Base-by-base conservation (phyloP, 2,329 filamentous ascomycete genomes). In the Penicillium sp. region DNA sequence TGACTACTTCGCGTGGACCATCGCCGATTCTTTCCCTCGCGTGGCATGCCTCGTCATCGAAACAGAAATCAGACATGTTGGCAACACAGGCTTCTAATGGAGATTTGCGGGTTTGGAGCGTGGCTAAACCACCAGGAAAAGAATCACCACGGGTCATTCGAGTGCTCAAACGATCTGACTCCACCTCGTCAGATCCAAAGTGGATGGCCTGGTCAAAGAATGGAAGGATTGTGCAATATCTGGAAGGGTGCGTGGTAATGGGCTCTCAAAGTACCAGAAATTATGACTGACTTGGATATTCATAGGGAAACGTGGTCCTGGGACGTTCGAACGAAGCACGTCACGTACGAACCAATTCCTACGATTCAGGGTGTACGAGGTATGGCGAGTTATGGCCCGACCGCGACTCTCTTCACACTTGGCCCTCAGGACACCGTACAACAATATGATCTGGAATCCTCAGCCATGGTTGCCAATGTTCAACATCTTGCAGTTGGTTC, bases 171-270 rank as follows among this genome's bases (percentile, higher is more conserved):
- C 85, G 90, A 68, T 87, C 87, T 7, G 92, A 96, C 61, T 87
- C 87, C 64, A 87, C 85, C 65, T 80, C 86, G 36, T 79, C 86
- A 2, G 92, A 92, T 1, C 89, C 91, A 39, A 96, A 96, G 73
- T 99, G 95, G 95, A 93, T 97, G 82, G 90, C 88, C 19, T 99
- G 95, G 95, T 98, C 95, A 0, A 98, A 97, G 78, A 98, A 96
- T 79, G 95, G 95, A 40, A 89, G 93, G 66, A 92, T 99, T 65
- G 87, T 99, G 63, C 95, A 99, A 77, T 93, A 88, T 76, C 90
- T 91, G 5, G 92, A 97, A 77, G 87, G 89, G 93, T 96, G 82
- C 80, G 91, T 52, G 86, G 10, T 13, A 10, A 31, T 2, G n/a
- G 14, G 2, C 6, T n/a, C 13, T 41, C 4, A 2, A 39, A 9